These are phyloP conservation scores for Periconia sp. DNA, from an alignment of 2,329 filamentous ascomycete genomes.

Conservation along the genomic window DNA sequence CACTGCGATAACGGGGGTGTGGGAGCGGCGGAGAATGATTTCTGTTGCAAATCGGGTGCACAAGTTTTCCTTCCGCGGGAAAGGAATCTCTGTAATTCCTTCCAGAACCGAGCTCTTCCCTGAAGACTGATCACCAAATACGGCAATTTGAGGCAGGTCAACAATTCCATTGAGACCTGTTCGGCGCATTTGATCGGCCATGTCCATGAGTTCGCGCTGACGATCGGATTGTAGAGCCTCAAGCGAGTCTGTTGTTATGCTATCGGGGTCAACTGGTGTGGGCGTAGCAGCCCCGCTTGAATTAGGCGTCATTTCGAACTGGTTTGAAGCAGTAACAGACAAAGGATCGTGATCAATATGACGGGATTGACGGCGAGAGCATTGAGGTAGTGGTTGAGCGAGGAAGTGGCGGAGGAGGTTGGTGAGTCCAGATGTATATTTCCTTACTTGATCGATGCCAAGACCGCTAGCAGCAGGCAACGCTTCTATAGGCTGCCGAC, in stretches of 20 bases:
- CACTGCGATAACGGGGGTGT: slow-evolving; percentile 25
- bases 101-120: slow-evolving; percentile 37
- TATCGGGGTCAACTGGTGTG: not conserved
- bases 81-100: slow-evolving; percentile 51
- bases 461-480: too few species aligned
- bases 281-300: too few species aligned
- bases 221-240: slow-evolving; percentile 48
- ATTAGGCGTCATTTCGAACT: too few species aligned
- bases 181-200: slow-evolving; percentile 53
- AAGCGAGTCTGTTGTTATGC: slow-evolving; percentile 22
- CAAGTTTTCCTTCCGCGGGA: slow-evolving; percentile 57
- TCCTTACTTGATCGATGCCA: too few species aligned
- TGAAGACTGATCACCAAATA: slow-evolving; percentile 8
- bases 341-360: too few species aligned
- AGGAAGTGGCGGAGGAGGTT: too few species aligned
- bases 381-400: too few species aligned
- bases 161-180: slow-evolving; percentile 43
- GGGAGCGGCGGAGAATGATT: slow-evolving; percentile 45
- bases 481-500: too few species aligned
- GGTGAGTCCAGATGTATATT: too few species aligned
- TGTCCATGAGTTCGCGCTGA: slow-evolving; percentile 51
- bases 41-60: slow-evolving; percentile 64
- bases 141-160: slow-evolving; percentile 27
- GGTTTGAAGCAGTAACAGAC: too few species aligned
- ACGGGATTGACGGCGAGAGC: too few species aligned